Base-by-base conservation (phyloP, 2,329 filamentous ascomycete genomes). In the Hymenoscyphus infarciens region DNA sequence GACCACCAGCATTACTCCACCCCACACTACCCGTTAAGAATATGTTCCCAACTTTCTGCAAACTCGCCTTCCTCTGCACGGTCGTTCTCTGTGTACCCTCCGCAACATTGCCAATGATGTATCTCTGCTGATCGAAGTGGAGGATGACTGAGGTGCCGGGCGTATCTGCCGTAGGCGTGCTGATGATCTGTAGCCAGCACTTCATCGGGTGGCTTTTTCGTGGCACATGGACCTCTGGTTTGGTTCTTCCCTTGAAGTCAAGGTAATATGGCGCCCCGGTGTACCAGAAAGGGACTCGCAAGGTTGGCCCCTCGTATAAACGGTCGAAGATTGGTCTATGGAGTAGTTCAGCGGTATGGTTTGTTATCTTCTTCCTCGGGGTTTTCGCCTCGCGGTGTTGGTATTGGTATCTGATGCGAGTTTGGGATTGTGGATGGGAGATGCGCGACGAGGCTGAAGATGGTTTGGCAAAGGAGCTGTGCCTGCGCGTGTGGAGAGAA, bases 81-180 rank as follows among this genome's bases (percentile, higher is more conserved):
- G 72, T 89, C 81, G 87, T 86, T 62, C 95, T 84, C 78, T 98
- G 95, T 0, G 89, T 89, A 16, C 94, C 95, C 76, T 99, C 95
- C 10, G 87, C 79, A 16, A 94, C 75, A 70, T 89, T 88, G 22
- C 95, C 95, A 72, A 99, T 89, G 16, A 97, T 69, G 75, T 99
- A 99, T 62, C 91, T 84, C 70, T 89, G 88, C 71, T 87, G 84
- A 70, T 94, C 90, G 72, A 92, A 93, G 73, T 94, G 87, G 6
- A 99, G 80, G 42, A 92, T 74, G 35, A 98, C 75, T 57, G 85
- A 84, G 1, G 91, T 91, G 60, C 94, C 94, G 0, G 88, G 85
- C 22, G 92, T 97, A 77, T 99, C 95, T 63, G 88, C 89, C 68
- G 94, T 95, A 15, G 94, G 94, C 63, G 89, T 90, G 19, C 88